These are phyloP conservation scores for Clavispora asparagi DNA, from an alignment of 805 yeast species.

Conservation along the genomic window DNA sequence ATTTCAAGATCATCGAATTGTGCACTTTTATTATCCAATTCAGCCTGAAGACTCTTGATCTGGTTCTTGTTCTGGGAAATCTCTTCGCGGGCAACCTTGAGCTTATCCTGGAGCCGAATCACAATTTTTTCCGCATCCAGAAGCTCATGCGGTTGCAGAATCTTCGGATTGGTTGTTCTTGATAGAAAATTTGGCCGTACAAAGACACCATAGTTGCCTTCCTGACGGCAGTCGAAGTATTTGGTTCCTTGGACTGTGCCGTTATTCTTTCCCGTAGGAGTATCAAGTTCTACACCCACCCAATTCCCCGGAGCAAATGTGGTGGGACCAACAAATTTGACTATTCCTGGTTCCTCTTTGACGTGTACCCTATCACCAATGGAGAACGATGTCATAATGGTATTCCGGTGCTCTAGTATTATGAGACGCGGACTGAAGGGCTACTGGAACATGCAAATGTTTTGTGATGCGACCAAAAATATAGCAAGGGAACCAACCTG, in stretches of 20 bases:
- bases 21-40: conserved; percentile 4
- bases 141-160: background rate
- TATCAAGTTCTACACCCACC: conserved; percentile 45
- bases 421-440: background rate
- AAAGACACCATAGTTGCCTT: conserved; percentile 42
- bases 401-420: background rate
- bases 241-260: conserved; percentile 41
- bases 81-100: conserved; percentile 29
- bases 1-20: conserved; percentile 13
- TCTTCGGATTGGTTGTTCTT: too few species aligned
- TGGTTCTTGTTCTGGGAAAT: conserved; percentile 16
- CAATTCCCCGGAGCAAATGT: conserved; percentile 55
- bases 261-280: conserved; percentile 42
- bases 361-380: conserved; percentile 32
- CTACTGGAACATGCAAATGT: background rate
- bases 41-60: conserved; percentile 12
- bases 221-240: conserved; percentile 36
- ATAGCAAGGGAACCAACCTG: too few species aligned
- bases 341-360: conserved; percentile 38
- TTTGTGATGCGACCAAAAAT: background rate
- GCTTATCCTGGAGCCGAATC: conserved; percentile 42
- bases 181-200: conserved; percentile 34
- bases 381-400: background rate
- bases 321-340: conserved; percentile 49
- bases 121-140: conserved; percentile 23